phyloP scores from a whole-genome alignment of 306 rosid genomes.

The Benincasa hispida region DNA sequence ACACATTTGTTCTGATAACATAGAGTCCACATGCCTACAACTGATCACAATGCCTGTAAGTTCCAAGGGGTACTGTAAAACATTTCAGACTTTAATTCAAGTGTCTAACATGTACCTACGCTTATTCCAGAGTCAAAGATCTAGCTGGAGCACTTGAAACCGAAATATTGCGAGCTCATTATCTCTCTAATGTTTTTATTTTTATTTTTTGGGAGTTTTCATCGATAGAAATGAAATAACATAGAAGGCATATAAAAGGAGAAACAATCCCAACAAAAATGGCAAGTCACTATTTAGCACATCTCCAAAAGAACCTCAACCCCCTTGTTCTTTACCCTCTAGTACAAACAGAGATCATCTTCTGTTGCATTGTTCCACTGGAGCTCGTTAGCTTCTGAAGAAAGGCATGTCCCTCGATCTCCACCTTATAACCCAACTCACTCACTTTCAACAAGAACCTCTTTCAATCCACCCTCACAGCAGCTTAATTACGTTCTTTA shows the following conservation, averaged over 20 bases:
- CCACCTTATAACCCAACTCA: too few species aligned
- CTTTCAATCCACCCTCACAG: background rate
- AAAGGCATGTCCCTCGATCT: background rate
- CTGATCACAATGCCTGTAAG: background rate
- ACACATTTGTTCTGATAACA: background rate
- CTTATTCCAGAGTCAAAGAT: background rate
- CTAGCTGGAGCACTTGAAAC: background rate
- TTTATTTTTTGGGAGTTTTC: too few species aligned
- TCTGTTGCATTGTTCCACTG: background rate
- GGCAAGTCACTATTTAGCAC: background rate
- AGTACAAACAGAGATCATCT: background rate
- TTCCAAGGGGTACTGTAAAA: background rate
- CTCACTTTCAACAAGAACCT: background rate
- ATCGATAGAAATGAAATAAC: too few species aligned
- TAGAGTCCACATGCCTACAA: background rate
- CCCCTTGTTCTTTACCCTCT: background rate
- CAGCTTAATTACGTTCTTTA: background rate
- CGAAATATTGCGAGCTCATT: background rate
- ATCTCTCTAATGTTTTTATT: background rate
- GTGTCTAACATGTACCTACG: background rate
- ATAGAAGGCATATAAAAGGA: too few species aligned
- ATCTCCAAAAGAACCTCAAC: background rate
- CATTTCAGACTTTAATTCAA: background rate
- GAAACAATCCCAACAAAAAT: too few species aligned
- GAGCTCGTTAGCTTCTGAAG: background rate